A percentile compares a stretch with the other conserved stretches of the same genome.
These are phyloP conservation scores for Peronospora farinosa DNA, from an alignment of 352 stramenopile species.

Conservation along the genomic window DNA sequence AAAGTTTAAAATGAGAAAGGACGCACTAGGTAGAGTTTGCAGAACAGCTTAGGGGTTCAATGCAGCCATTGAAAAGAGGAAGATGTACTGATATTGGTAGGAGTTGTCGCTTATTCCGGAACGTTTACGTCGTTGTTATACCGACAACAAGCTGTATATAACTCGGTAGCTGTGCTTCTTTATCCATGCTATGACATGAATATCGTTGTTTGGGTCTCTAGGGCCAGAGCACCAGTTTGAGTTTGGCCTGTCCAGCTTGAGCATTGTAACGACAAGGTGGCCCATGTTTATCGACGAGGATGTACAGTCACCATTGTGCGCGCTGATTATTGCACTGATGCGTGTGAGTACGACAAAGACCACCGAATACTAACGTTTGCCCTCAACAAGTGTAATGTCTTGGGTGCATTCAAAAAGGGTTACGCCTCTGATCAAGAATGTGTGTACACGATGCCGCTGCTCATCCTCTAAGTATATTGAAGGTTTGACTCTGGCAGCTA, in stretches of 20 bases:
- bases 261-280: slow-evolving; percentile 88
- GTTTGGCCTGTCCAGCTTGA: slow-evolving; percentile 92
- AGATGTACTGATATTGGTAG: slow-evolving; percentile 89
- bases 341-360: slow-evolving; percentile 85
- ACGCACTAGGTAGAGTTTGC: slow-evolving; percentile 88
- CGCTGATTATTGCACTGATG: slow-evolving; percentile 75
- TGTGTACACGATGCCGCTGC: slow-evolving; percentile 67
- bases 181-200: slow-evolving; percentile 91
- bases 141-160: slow-evolving; percentile 64
- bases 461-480: slow-evolving; percentile 83
- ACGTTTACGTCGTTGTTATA: slow-evolving; percentile 90
- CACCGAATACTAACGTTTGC: slow-evolving; percentile 63
- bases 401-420: slow-evolving; percentile 50
- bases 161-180: slow-evolving; percentile 88
- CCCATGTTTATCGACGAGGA: slow-evolving; percentile 91
- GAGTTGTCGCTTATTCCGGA: slow-evolving; percentile 90
- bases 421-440: slow-evolving; percentile 67
- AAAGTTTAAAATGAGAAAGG: slow-evolving; percentile 90
- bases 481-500: not conserved
- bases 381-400: too few species aligned
- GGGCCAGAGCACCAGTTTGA: slow-evolving; percentile 96
- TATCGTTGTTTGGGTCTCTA: slow-evolving; percentile 89
- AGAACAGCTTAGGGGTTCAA: slow-evolving; percentile 57
- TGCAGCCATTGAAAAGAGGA: slow-evolving; percentile 89
- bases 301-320: slow-evolving; percentile 82